Evolutionary conservation across 441 rosid genomes (phyloP), one percentile per base, ranked within the genome.

Genomic region (Pelargonium fulgidum): DNA sequence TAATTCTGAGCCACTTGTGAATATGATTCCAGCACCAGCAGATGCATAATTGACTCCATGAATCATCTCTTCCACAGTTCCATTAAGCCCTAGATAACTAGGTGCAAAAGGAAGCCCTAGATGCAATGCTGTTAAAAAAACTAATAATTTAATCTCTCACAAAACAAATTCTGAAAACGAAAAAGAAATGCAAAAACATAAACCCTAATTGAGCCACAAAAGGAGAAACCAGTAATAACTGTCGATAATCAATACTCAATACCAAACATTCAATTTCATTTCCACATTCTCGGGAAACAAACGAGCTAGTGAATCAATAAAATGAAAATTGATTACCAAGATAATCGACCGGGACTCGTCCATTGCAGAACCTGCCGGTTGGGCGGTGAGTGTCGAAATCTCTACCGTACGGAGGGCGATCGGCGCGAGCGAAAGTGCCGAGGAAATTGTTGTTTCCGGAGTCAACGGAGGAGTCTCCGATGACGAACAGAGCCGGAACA

Each of bases 1-100:
- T 88, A 93, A 64, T 70, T 89, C 95, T 7, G 96, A 91, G 47
- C 98, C 97, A 58, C 95, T 93, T 1, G 90, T 81, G 81, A 87
- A 91, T 67, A 93, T 89, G 72, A 93, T 84, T 56, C 97, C 99
- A 47, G 97, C 96, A 68, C 85, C 96, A n/a, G 99, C 97, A 54
- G 97, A 91, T 62, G 97, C 99, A 69, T 85, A 91, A 76, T 91
- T 93, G 44, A 91, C 93, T 68, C 97, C 99, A 52, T 76, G 92
- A 73, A 86, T 79, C 95, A 91, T 87, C 44, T 80, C 85, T 66
- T 82, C 83, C 20, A 82, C 72, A 67, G 72, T 69, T 69, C 93
- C 96, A 56, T 29, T 70, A 63, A 87, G 95, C 54, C 95, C 91
- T 39, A 93, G 95, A 79, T 93, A 93, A 80, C 86, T 87, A 20